Base-by-base conservation (phyloP, 495 filamentous ascomycete species). In the Beverwykella pulmonaria region DNA sequence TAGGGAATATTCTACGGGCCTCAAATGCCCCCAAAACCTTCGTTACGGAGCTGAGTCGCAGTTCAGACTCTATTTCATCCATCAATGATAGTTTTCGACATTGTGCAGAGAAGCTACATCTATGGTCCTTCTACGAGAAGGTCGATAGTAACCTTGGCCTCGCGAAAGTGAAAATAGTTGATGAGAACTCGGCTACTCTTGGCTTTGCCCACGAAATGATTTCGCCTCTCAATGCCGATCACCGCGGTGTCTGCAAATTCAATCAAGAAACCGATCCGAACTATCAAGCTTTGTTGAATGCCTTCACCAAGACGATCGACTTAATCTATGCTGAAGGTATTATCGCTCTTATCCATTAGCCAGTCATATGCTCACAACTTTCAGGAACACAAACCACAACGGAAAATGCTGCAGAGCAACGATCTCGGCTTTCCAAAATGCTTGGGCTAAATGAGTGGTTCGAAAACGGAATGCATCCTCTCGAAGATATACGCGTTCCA, bases 1-100 rank as follows among this genome's bases (percentile, higher is more conserved):
- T 84, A 7, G 75, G 76, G 0, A 77, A 74, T 26, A 74, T 83
- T 23, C 65, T 83, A 0, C 6, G 20, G 29, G 20, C 53, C 23
- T 19, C 64, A 14, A 26, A 22, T 3, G 25, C 39, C 1, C 1
- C 32, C 1, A 41, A 48, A 26, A 23, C 57, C 36, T 67, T 44
- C 58, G 49, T 67, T 12, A 30, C 53, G 17, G 48, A 67, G 22
- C 48, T 67, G 5, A 9, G 26, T 5, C 49, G 32, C 9, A 39
- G 34, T 26, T 61, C 57, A 0, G 15, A 39, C 0, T 15, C 34
- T 1, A 53, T 67, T 23, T 12, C 26, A 4, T 15, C 22, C 6
- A 54, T 67, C 6, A 67, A 67, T 27, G 64, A 67, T 20, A 20
- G 14, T 14, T 67, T 67, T 27, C 58, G 64, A 3, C 64, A 62